Conservation (phyloP, 768 basidiomycete species). For the Epithele typhae region DNA sequence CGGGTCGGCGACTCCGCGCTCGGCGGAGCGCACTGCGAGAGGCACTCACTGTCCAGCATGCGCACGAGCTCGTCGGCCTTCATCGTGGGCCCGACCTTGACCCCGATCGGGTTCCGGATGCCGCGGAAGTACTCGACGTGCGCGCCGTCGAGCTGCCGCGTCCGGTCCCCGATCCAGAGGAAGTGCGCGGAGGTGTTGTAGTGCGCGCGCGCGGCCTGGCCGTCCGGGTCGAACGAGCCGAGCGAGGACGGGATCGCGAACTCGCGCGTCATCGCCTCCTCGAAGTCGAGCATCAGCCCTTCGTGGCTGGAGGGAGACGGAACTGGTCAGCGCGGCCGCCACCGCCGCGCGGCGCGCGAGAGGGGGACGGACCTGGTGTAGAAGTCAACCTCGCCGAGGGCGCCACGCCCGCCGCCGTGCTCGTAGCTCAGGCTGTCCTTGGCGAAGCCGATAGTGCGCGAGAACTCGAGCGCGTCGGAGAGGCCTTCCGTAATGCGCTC, state of each 20-base stretch:
- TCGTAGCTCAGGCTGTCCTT: constrained; percentile 55
- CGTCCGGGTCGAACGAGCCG: constrained; percentile 11
- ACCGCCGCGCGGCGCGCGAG: not conserved
- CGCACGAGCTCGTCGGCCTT: constrained; percentile 66
- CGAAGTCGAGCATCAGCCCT: constrained; percentile 89
- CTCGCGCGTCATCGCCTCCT: constrained; percentile 83
- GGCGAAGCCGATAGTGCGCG: constrained; percentile 76
- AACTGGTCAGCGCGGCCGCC: too few relatives aligned
- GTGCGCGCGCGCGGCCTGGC: constrained; percentile 32
- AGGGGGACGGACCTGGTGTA: constrained; percentile 70
- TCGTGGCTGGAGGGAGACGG: constrained; percentile 59
- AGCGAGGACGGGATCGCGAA: constrained; percentile 38
- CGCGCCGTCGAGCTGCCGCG: constrained; percentile 85
- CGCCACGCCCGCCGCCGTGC: constrained; percentile 63
- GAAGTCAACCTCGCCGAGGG: constrained; percentile 86
- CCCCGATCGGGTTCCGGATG: constrained; percentile 88
- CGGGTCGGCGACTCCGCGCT: not conserved
- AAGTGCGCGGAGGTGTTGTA: constrained; percentile 96
- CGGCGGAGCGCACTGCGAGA: too few relatives aligned
- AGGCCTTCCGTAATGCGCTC: constrained; percentile 80
- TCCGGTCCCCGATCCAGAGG: constrained; percentile 97
- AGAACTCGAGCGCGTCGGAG: constrained; percentile 91
- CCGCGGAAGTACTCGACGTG: constrained; percentile 96
- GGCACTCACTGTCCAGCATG: constrained; percentile 71
- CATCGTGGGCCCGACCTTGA: constrained; percentile 95